Conservation (phyloP, 495 filamentous ascomycete species). For the Penicillium cataractarum region DNA sequence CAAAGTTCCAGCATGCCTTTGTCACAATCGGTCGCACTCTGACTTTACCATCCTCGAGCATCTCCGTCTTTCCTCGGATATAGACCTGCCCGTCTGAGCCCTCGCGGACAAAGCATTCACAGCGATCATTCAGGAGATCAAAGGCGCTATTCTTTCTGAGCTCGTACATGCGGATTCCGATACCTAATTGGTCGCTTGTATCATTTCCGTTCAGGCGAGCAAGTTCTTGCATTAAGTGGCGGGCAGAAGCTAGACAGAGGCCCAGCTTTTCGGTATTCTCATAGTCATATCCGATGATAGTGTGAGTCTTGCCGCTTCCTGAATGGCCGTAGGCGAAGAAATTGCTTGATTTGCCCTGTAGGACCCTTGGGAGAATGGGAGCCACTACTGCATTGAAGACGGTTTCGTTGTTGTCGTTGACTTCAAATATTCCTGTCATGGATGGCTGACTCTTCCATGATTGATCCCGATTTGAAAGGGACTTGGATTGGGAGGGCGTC, state of each 20-base stretch:
- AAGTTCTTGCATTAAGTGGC: background rate
- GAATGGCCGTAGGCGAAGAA: background rate
- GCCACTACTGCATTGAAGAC: background rate
- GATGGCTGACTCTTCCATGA: background rate
- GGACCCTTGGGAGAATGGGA: background rate
- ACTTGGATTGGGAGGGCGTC: background rate
- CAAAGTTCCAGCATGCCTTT: background rate
- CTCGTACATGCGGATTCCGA: background rate
- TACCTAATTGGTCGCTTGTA: background rate
- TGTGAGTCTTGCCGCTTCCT: background rate
- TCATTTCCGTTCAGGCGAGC: background rate
- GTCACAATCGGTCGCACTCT: background rate
- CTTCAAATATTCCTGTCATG: background rate
- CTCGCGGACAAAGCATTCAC: background rate
- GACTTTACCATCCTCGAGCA: constrained; percentile 1
- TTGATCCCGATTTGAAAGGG: background rate
- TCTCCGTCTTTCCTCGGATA: background rate
- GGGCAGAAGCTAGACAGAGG: background rate
- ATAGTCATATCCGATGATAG: background rate
- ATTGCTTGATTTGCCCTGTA: background rate
- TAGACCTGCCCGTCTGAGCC: background rate
- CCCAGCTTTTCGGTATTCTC: background rate
- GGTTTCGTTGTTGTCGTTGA: background rate
- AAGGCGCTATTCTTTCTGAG: background rate
- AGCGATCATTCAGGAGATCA: background rate